Percentiles rank a stretch among this genome's conserved stretches.
These are phyloP conservation scores for Ogataea hybrid DNA, from an alignment of 1,139 yeast genomes.

Conservation along the genomic window DNA sequence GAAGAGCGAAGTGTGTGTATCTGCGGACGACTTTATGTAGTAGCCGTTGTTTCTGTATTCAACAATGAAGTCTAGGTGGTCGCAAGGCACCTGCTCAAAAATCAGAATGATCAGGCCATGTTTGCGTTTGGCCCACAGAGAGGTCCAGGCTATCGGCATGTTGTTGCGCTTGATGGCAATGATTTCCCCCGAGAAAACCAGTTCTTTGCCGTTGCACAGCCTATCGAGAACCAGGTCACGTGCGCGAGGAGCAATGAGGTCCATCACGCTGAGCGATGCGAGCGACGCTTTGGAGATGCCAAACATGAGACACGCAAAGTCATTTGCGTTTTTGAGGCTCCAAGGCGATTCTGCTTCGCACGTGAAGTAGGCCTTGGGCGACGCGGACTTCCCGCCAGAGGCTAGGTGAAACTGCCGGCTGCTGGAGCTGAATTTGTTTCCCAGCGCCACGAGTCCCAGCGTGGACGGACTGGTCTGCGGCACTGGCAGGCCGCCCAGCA, in stretches of 20 bases:
- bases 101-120: constrained; percentile 74
- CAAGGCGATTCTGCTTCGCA: constrained; percentile 77
- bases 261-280: constrained; percentile 63
- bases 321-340: constrained; percentile 81
- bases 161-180: constrained; percentile 53
- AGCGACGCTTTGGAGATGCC: constrained; percentile 72
- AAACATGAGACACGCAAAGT: constrained; percentile 82
- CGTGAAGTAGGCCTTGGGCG: constrained; percentile 83
- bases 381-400: constrained; percentile 61
- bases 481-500: constrained; percentile 32
- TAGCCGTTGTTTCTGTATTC: constrained; percentile 33
- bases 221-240: constrained; percentile 62
- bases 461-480: constrained; percentile 38
- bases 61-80: constrained; percentile 63
- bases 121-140: constrained; percentile 82
- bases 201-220: constrained; percentile 41
- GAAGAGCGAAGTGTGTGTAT: constrained; percentile 44
- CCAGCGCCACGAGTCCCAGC: constrained; percentile 41
- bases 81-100: constrained; percentile 85
- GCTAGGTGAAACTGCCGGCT: constrained; percentile 56
- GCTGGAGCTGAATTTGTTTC: constrained; percentile 9
- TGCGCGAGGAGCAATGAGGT: constrained; percentile 73
- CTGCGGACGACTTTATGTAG: constrained; percentile 37
- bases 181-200: constrained; percentile 59
- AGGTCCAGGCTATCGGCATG: constrained; percentile 64